Percentiles rank a stretch among this genome's conserved stretches.
phyloP scores from a whole-genome alignment of 768 basidiomycete genomes.

The Ramaria rubella region DNA sequence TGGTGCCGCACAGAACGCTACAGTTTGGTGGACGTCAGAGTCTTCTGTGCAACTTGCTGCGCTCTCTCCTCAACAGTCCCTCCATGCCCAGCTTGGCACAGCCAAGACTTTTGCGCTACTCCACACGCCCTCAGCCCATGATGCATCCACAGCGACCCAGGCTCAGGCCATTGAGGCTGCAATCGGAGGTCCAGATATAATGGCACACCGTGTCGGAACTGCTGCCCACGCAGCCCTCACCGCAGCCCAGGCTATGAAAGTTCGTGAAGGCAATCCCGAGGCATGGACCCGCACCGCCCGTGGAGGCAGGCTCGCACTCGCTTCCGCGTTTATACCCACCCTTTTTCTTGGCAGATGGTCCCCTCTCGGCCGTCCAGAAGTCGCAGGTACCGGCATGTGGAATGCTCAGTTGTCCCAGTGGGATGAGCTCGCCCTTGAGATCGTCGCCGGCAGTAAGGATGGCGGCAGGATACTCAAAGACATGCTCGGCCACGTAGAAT shows the following conservation, averaged over 20 bases:
- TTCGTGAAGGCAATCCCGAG: conserved; percentile 75
- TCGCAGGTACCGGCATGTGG: conserved; percentile 76
- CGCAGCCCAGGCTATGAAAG: conserved; percentile 53
- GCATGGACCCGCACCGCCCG: conserved; percentile 61
- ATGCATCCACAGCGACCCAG: conserved; percentile 76
- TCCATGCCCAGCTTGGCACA: conserved; percentile 53
- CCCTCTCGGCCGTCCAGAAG: conserved; percentile 68
- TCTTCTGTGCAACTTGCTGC: conserved; percentile 66
- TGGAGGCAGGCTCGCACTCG: conserved; percentile 63
- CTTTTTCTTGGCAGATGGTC: conserved; percentile 67
- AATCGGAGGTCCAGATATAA: conserved; percentile 70
- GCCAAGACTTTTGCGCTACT: conserved; percentile 62
- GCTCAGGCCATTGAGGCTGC: conserved; percentile 68
- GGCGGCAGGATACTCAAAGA: conserved; percentile 65
- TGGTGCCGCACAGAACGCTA: conserved; percentile 74
- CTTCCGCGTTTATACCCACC: conserved; percentile 66
- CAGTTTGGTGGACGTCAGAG: conserved; percentile 85
- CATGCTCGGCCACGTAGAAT: conserved; percentile 81
- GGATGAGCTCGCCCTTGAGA: conserved; percentile 75
- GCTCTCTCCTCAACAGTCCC: conserved; percentile 61
- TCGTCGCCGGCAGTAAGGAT: conserved; percentile 69
- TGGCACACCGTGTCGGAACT: conserved; percentile 71
- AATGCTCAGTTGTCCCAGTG: conserved; percentile 55
- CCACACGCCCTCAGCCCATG: conserved; percentile 69
- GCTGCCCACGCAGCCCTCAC: conserved; percentile 56